phyloP scores from a whole-genome alignment of 331 rosid genomes.

The Acacia pycnantha region DNA sequence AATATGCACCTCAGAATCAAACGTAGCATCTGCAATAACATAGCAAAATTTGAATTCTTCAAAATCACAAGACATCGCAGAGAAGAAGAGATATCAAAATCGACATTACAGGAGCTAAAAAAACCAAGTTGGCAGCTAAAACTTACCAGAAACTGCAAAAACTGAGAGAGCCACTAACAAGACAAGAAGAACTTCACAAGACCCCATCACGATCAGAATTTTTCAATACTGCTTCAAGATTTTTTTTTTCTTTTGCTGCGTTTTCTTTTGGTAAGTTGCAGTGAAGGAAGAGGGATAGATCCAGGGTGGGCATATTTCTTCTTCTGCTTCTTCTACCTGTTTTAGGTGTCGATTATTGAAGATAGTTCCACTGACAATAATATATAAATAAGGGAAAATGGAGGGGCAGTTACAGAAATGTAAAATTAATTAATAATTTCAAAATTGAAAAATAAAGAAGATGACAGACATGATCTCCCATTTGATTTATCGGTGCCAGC shows the following conservation, averaged over 20 bases:
- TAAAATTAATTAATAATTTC: background rate
- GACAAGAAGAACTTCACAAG: constrained; percentile 43
- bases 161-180: constrained; percentile 32
- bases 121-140: background rate
- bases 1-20: constrained; percentile 42
- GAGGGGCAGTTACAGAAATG: background rate
- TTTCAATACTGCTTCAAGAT: background rate
- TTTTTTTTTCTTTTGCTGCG: background rate
- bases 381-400: background rate
- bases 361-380: background rate
- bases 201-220: constrained; percentile 27
- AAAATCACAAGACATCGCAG: background rate
- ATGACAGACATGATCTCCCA: background rate
- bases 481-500: background rate
- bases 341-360: background rate
- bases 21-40: constrained; percentile 46
- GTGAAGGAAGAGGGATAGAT: background rate
- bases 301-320: background rate
- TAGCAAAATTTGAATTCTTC: background rate
- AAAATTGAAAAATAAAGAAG: background rate
- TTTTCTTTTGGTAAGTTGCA: background rate
- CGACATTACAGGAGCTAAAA: background rate
- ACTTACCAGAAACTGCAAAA: constrained; percentile 50
- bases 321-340: background rate
- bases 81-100: background rate